These are phyloP conservation scores for Phytophthora cactorum DNA, from an alignment of 352 stramenopile species.

Conservation along the genomic window DNA sequence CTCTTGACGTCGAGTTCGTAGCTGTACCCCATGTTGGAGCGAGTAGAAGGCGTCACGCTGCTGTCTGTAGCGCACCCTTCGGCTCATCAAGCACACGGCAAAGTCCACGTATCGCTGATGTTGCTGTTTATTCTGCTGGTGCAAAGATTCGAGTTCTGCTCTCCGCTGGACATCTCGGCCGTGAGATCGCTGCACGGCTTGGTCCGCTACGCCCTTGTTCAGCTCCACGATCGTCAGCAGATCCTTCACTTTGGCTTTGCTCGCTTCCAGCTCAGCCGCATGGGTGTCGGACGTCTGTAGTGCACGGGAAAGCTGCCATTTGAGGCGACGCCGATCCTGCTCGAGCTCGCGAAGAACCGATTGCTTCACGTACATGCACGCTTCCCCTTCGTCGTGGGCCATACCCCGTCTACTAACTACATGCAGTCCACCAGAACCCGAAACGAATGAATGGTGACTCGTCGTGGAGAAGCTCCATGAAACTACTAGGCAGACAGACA, in stretches of 20 bases:
- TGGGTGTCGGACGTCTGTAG: slow-evolving; percentile 45
- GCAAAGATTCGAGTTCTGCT: slow-evolving; percentile 36
- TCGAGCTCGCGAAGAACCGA: slow-evolving; percentile 60
- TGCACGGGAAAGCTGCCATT: slow-evolving; percentile 58
- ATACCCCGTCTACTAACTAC: slow-evolving; percentile 14
- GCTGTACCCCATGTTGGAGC: slow-evolving; percentile 8
- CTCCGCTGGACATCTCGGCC: slow-evolving; percentile 40
- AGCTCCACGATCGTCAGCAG: slow-evolving; percentile 72
- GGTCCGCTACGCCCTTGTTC: slow-evolving; percentile 61
- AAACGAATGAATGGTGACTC: slow-evolving; percentile 23
- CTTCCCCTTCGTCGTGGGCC: slow-evolving; percentile 16
- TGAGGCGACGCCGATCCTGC: slow-evolving; percentile 54
- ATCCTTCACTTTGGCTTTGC: slow-evolving; percentile 63
- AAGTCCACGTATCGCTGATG: slow-evolving; percentile 31
- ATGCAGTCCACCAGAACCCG: slow-evolving; percentile 6
- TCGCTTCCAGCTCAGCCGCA: slow-evolving; percentile 38
- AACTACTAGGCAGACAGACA: slow-evolving; percentile 6
- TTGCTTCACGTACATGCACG: slow-evolving; percentile 57
- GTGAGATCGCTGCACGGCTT: slow-evolving; percentile 49
- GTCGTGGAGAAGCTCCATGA: slow-evolving; percentile 13
- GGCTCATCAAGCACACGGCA: slow-evolving; percentile 24
- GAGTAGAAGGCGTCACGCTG: slow-evolving; percentile 33
- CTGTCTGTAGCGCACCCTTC: slow-evolving; percentile 18
- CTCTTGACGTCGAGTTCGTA: slow-evolving; percentile 13
- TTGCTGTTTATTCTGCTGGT: slow-evolving; percentile 27